phyloP scores from a whole-genome alignment of 2,329 filamentous ascomycete genomes.

The Pochonia chlamydosporia region DNA sequence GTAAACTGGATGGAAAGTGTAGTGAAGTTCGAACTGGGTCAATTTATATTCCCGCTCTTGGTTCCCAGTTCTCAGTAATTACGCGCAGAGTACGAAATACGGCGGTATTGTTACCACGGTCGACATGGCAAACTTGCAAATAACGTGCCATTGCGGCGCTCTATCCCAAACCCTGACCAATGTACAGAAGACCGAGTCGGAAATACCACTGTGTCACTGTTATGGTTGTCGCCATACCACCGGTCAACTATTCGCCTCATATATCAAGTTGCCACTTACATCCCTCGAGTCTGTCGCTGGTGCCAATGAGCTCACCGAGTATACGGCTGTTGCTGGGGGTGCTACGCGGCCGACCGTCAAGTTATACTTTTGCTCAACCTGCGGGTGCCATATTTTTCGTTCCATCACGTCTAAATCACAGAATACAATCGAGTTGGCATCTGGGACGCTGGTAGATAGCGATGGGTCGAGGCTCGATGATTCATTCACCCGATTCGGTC shows the following conservation, averaged over 20 bases:
- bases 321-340: neutral
- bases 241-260: constrained; percentile 33
- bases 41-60: no score
- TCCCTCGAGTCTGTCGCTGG: constrained; percentile 17
- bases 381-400: constrained; percentile 36
- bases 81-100: neutral
- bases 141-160: constrained; percentile 23
- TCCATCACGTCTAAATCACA: neutral
- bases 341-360: constrained; percentile 7
- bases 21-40: no score
- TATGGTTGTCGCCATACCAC: constrained; percentile 23
- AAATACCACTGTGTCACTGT: constrained; percentile 26
- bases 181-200: neutral
- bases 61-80: no score
- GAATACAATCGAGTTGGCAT: neutral
- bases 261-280: constrained; percentile 13
- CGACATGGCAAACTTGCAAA: neutral
- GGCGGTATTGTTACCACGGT: neutral
- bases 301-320: constrained; percentile 9
- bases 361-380: constrained; percentile 33
- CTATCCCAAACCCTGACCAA: constrained; percentile 13
- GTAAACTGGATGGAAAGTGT: no score
- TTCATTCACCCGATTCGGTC: neutral
- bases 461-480: neutral
- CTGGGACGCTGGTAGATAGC: neutral